Conservation (phyloP, 257 asterid genomes). For the Cordia subcordata region DNA sequence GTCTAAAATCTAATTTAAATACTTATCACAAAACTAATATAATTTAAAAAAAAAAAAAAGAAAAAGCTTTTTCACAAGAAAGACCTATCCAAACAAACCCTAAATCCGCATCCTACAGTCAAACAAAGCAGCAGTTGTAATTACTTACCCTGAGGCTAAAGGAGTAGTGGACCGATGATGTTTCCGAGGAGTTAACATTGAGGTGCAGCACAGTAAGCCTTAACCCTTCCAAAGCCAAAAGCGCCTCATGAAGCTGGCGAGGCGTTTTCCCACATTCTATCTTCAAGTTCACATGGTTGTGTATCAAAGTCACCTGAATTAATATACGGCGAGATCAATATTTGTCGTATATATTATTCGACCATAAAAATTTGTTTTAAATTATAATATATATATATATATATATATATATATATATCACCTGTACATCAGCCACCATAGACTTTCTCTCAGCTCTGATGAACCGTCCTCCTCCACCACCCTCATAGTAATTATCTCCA, state of each 20-base stretch:
- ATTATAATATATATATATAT: too few relatives aligned
- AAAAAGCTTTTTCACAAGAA: too few relatives aligned
- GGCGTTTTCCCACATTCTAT: conserved; percentile 3
- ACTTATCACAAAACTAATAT: too few relatives aligned
- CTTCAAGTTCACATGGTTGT: conserved; percentile 15
- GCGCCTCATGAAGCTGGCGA: conserved; percentile 1
- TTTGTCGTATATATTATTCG: too few relatives aligned
- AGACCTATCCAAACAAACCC: too few relatives aligned
- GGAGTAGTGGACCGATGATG: conserved; percentile 12
- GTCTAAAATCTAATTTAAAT: too few relatives aligned
- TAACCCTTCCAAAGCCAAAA: conserved; percentile 5
- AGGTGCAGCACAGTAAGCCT: conserved; percentile 11
- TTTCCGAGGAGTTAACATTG: conserved; percentile 4
- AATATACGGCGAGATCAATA: too few relatives aligned
- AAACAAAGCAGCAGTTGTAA: too few relatives aligned
- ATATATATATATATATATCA: too few relatives aligned
- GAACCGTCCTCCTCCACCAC: background rate
- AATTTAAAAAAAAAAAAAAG: too few relatives aligned
- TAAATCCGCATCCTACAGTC: too few relatives aligned
- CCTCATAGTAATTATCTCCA: background rate
- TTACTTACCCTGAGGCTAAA: conserved; percentile 11
- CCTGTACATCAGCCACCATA: conserved; percentile 2
- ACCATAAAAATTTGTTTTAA: too few relatives aligned
- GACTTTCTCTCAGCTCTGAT: conserved; percentile 7
- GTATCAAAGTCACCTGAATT: conserved; percentile 10